A percentile compares a stretch with the other conserved stretches of the same genome.
Evolutionary conservation across 169 alveolate species (phyloP).

Genomic region (Plasmodium billcollinsi): DNA sequence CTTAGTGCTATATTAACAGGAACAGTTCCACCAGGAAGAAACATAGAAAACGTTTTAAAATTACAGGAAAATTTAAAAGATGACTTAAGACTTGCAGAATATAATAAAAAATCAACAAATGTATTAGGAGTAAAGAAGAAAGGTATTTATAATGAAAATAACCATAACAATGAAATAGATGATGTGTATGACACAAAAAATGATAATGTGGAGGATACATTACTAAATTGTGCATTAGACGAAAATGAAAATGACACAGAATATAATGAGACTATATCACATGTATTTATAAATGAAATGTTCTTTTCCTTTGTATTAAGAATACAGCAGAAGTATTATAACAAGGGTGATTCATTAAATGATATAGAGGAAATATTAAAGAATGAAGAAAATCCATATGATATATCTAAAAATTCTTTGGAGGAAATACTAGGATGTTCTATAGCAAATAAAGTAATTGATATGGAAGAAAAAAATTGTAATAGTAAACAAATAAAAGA

Average conservation of each 20-base stretch:
- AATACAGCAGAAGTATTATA: slow-evolving; percentile 34
- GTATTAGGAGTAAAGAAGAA: slow-evolving; percentile 11
- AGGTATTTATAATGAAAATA: background rate
- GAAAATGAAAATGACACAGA: slow-evolving; percentile 30
- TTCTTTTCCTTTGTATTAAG: slow-evolving; percentile 43
- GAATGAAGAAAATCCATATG: slow-evolving; percentile 61
- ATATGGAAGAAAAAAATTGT: slow-evolving; percentile 20
- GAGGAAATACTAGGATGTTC: slow-evolving; percentile 67
- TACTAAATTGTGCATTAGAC: slow-evolving; percentile 20
- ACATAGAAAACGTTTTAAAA: slow-evolving; percentile 67
- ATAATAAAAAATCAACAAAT: slow-evolving; percentile 22
- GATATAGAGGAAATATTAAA: slow-evolving; percentile 38
- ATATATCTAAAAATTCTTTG: slow-evolving; percentile 54
- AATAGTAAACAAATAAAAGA: slow-evolving; percentile 69
- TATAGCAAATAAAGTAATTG: slow-evolving; percentile 36
- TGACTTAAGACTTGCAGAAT: slow-evolving; percentile 26
- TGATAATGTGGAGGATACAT: slow-evolving; percentile 9
- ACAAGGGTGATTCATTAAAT: slow-evolving; percentile 23
- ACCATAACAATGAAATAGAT: background rate
- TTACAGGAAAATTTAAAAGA: slow-evolving; percentile 70
- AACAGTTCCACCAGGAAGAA: slow-evolving; percentile 72
- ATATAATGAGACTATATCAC: slow-evolving; percentile 65
- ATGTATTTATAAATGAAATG: slow-evolving; percentile 77
- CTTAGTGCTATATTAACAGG: slow-evolving; percentile 69
- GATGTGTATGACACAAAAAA: background rate